phyloP scores from a whole-genome alignment of 1,139 yeast genomes.

The Blastobotrys proliferans region DNA sequence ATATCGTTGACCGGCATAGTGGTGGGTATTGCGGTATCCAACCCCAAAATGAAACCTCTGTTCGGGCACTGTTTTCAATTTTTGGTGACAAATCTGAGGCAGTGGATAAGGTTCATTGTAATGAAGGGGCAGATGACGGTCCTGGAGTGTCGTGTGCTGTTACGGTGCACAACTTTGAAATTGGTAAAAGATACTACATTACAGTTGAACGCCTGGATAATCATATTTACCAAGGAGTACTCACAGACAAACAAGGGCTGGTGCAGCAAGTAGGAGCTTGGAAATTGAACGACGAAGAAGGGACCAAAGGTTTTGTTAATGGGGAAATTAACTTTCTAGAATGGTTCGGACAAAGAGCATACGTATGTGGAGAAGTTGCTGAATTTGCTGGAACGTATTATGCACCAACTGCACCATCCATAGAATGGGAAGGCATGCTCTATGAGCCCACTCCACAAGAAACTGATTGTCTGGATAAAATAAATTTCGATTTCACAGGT shows the following conservation, averaged over 20 bases:
- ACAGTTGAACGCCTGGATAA: neutral
- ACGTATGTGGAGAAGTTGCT: neutral
- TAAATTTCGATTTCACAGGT: too few species aligned
- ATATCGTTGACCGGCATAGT: neutral
- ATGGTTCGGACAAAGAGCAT: neutral
- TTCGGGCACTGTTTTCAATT: neutral
- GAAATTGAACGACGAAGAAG: neutral
- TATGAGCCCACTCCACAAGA: too few species aligned
- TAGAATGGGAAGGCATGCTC: too few species aligned
- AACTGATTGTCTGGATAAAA: too few species aligned
- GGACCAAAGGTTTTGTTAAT: neutral
- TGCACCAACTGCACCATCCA: neutral
- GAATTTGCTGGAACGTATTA: neutral
- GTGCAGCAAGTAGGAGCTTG: neutral
- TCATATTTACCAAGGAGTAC: neutral
- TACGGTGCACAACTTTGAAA: neutral
- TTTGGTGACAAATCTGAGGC: neutral
- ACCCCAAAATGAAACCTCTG: neutral
- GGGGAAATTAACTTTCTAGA: neutral
- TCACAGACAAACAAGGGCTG: neutral
- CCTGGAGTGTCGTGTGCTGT: neutral
- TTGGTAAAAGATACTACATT: neutral
- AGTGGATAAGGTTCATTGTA: neutral
- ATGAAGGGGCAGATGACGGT: neutral
- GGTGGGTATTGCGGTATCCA: conserved; percentile 3